These are phyloP conservation scores for Diacronema lutheri DNA, from an alignment of 78 protist species.

Conservation along the genomic window DNA sequence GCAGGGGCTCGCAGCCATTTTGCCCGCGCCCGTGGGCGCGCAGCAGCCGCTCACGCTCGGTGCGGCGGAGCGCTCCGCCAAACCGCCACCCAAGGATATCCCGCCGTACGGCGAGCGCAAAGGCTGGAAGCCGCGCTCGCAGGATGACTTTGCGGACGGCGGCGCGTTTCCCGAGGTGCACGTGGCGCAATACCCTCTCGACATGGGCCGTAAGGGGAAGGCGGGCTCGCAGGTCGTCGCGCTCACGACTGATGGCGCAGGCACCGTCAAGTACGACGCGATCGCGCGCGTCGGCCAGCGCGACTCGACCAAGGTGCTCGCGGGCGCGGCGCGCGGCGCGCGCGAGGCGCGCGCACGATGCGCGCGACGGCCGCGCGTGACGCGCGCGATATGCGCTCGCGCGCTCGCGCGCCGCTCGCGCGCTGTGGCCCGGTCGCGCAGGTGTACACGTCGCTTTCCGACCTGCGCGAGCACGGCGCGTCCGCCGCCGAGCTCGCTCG, in stretches of 20 bases:
- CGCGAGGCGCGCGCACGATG: too few relatives aligned
- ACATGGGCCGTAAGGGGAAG: conserved; percentile 32
- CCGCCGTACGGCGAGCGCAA: background rate
- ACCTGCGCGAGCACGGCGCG: background rate
- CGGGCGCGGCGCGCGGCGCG: too few relatives aligned
- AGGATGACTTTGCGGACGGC: conserved; percentile 28
- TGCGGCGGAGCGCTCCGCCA: too few relatives aligned
- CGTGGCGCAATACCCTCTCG: conserved; percentile 32
- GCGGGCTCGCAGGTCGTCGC: background rate
- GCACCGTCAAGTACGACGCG: background rate
- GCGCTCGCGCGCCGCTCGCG: too few relatives aligned
- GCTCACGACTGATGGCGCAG: background rate
- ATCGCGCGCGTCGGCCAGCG: conserved; percentile 22
- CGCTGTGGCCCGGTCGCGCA: too few relatives aligned
- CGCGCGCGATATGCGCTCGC: too few relatives aligned
- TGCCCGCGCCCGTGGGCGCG: too few relatives aligned
- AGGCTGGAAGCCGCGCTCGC: conserved; percentile 2
- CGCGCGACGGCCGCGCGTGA: too few relatives aligned
- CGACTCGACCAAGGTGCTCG: conserved; percentile 2
- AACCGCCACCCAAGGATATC: too few relatives aligned
- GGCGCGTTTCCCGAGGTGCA: conserved; percentile 39
- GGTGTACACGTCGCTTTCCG: background rate
- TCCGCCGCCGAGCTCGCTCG: background rate
- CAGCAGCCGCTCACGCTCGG: too few relatives aligned
- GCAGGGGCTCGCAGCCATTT: too few relatives aligned